phyloP scores from a whole-genome alignment of 1,284 basidiomycete genomes.

The Sanghuangporus sanghuang region DNA sequence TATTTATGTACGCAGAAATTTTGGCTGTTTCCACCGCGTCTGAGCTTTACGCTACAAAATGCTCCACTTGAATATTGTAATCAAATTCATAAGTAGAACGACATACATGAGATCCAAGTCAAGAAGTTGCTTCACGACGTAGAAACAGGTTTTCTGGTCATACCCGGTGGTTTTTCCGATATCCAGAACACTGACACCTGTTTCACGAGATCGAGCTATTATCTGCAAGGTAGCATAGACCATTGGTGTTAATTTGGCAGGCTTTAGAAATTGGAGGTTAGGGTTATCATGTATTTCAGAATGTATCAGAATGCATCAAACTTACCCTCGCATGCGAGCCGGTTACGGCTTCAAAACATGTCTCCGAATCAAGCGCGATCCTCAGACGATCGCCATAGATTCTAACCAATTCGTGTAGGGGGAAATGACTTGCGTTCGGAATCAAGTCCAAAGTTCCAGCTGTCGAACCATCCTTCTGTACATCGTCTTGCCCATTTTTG shows the following conservation, averaged over 20 bases:
- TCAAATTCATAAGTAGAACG: background rate
- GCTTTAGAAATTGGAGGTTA: conserved; percentile 35
- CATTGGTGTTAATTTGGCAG: conserved; percentile 73
- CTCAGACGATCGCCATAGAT: conserved; percentile 60
- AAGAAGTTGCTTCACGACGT: conserved; percentile 70
- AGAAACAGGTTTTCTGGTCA: conserved; percentile 87
- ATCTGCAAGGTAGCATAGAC: conserved; percentile 85
- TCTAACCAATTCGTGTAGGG: conserved; percentile 48
- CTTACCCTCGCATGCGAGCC: conserved; percentile 74
- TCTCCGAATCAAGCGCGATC: conserved; percentile 69
- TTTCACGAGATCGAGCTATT: conserved; percentile 72
- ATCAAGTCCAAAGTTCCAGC: conserved; percentile 43
- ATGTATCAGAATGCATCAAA: background rate
- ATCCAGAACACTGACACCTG: conserved; percentile 73
- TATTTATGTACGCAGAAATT: conserved; percentile 74
- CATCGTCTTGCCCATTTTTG: conserved; percentile 47
- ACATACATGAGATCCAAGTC: conserved; percentile 71
- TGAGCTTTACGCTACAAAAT: conserved; percentile 57
- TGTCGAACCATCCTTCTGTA: conserved; percentile 35
- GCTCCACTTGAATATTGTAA: conserved; percentile 3
- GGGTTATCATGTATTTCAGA: conserved; percentile 14
- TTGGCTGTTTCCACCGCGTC: conserved; percentile 69
- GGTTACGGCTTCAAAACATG: conserved; percentile 73
- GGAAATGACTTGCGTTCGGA: conserved; percentile 43
- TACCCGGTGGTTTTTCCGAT: conserved; percentile 77